Evolutionary conservation across 2,329 filamentous ascomycete species (phyloP), one percentile per base, ranked within the genome.

Genomic region (Didymella segeticola): DNA sequence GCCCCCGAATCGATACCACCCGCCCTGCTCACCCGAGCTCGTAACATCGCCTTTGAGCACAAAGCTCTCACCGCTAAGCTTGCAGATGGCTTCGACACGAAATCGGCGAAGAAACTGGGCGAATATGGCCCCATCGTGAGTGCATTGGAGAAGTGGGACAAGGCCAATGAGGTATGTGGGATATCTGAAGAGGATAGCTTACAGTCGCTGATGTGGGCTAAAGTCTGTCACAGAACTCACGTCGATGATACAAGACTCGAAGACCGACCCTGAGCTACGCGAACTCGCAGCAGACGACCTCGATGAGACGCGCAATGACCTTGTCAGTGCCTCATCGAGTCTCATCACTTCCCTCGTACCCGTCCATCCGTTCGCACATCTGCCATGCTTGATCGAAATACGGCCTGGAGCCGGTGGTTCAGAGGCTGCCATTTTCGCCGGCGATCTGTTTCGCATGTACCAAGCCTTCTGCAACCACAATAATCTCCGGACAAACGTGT

Each of bases 331-430:
- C 22, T 86, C 86, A 0, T 82, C 82, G 30, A 84, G 83, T 29
- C 82, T 99, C 36, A 91, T 91, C 22, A 85, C 83, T 19, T 86
- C 89, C 38, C 82, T 99, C 47, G 89, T 96, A 14, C 95, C 95
- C 1, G 85, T 86, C 33, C 93, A 99, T 72, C 90, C 93, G 2
- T 99, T 97, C 71, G 91, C 91, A 26, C 84, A 91, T 58, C 83
- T 98, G 63, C 91, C 93, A 47, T 98, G 93, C 74, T 83, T 99
- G 59, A 78, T 99, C 34, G 95, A 99, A 77, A 89, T 99, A 55
- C 86, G 93, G 0, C 95, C 95, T 0, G 95, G 95, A 0, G 93
- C 92, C 0, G 95, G 95, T 30, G 95, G 95, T 2, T 87, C 91
- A 52, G 95, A 99, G 77, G 93, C 93, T 2, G 87, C 91, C 0